Conservation (phyloP, 2,329 filamentous ascomycete genomes). For the Fusarium nelsonii region DNA sequence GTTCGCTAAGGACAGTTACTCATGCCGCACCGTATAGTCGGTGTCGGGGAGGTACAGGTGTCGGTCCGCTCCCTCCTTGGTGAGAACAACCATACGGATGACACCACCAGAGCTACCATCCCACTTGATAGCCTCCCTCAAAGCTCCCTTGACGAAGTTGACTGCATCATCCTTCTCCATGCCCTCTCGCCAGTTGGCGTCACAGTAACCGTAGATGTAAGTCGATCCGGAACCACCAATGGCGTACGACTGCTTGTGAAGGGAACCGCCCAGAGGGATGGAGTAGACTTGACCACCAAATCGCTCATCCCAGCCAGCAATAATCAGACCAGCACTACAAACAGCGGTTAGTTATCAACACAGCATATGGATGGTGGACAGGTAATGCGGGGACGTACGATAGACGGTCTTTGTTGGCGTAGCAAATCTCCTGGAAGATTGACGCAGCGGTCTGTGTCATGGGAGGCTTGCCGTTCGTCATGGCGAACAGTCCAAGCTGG, state of each 20-base stretch:
- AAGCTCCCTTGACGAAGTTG: slow-evolving; percentile 89
- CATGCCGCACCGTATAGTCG: slow-evolving; percentile 80
- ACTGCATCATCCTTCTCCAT: slow-evolving; percentile 95
- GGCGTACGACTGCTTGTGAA: slow-evolving; percentile 96
- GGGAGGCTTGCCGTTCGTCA: slow-evolving; percentile 88
- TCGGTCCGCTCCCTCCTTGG: slow-evolving; percentile 86
- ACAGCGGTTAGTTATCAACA: slow-evolving; percentile 27
- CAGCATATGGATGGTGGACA: background rate
- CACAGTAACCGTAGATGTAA: slow-evolving; percentile 99
- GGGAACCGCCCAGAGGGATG: slow-evolving; percentile 93
- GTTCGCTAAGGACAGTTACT: slow-evolving; percentile 57
- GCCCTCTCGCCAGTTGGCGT: slow-evolving; percentile 92
- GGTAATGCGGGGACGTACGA: slow-evolving; percentile 70
- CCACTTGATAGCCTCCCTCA: slow-evolving; percentile 98
- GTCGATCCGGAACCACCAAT: slow-evolving; percentile 98
- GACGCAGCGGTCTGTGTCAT: slow-evolving; percentile 96
- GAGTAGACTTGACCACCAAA: slow-evolving; percentile 98
- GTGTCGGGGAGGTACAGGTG: slow-evolving; percentile 97
- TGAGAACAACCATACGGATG: slow-evolving; percentile 97
- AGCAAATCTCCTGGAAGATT: slow-evolving; percentile 98
- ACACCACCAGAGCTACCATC: slow-evolving; percentile 98
- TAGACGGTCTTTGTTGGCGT: slow-evolving; percentile 93
- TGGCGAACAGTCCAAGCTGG: slow-evolving; percentile 91
- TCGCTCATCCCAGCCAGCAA: slow-evolving; percentile 96
- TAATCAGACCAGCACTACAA: slow-evolving; percentile 90